Evolutionary conservation across 2,329 filamentous ascomycete species (phyloP).

Genomic region (Epichloe sylvatica): DNA sequence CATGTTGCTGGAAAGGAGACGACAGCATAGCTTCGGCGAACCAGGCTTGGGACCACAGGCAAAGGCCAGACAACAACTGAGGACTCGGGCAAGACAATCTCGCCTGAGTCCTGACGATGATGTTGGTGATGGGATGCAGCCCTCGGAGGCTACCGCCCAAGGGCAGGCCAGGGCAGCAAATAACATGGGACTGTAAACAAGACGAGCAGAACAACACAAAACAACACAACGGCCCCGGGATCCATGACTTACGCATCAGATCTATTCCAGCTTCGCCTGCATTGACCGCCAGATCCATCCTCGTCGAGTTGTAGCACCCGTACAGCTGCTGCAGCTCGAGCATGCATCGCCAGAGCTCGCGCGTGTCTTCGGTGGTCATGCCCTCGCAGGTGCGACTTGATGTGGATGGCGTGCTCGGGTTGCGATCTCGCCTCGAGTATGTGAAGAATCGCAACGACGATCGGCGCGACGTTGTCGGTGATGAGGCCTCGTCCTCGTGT

Average conservation of each 20-base stretch:
- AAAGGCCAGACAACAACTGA: background rate
- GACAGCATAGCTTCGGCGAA: background rate
- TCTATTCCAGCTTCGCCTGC: conserved; percentile 25
- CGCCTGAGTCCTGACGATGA: background rate
- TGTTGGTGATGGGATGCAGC: background rate
- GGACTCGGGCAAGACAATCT: too few species aligned
- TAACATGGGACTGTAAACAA: background rate
- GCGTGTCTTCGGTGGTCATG: conserved; percentile 25
- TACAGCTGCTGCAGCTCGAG: conserved; percentile 32
- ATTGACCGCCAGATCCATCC: conserved; percentile 32
- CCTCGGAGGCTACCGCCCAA: too few species aligned
- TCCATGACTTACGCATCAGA: conserved; percentile 29
- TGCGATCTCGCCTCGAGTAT: conserved; percentile 1
- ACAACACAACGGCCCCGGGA: background rate
- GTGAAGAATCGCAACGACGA: conserved; percentile 8
- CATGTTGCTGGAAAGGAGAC: background rate
- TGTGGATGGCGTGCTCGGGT: conserved; percentile 6
- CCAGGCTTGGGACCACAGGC: background rate
- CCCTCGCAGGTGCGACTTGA: conserved; percentile 18
- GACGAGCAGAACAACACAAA: background rate
- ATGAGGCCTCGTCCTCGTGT: background rate
- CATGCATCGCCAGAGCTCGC: conserved; percentile 34
- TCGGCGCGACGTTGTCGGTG: conserved; percentile 12
- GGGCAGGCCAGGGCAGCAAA: background rate
- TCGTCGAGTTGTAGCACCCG: conserved; percentile 34